phyloP scores from a whole-genome alignment of 1,139 yeast species.

The Scheffersomyces insectosa region DNA sequence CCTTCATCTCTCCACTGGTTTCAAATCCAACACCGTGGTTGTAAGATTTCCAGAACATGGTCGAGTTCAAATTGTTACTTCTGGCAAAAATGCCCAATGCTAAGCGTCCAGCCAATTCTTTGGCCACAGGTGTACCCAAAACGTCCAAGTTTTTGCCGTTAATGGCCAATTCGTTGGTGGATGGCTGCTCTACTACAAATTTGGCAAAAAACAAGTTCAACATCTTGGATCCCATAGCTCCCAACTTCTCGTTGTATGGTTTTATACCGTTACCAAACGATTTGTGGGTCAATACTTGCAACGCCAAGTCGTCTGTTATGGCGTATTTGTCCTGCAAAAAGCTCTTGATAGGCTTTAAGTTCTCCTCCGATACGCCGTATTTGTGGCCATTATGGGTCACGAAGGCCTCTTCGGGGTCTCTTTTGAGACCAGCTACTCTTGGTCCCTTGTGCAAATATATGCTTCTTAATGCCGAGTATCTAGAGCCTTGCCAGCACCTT shows the following conservation, averaged over 20 bases:
- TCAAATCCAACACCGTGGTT: slow-evolving; percentile 55
- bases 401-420: slow-evolving; percentile 68
- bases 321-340: slow-evolving; percentile 46
- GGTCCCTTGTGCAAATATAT: slow-evolving; percentile 53
- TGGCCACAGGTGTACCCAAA: slow-evolving; percentile 58
- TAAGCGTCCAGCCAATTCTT: slow-evolving; percentile 50
- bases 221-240: slow-evolving; percentile 75
- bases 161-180: slow-evolving; percentile 39
- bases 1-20: slow-evolving; percentile 54
- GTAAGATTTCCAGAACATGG: slow-evolving; percentile 74
- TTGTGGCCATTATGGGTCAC: slow-evolving; percentile 57
- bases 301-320: slow-evolving; percentile 55
- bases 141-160: slow-evolving; percentile 63
- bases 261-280: slow-evolving; percentile 89
- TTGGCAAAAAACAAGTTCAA: slow-evolving; percentile 61
- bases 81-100: slow-evolving; percentile 56
- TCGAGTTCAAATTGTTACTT: slow-evolving; percentile 45
- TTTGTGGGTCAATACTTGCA: slow-evolving; percentile 88
- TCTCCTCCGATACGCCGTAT: slow-evolving; percentile 56
- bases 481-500: too few relatives aligned
- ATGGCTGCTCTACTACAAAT: slow-evolving; percentile 41
- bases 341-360: slow-evolving; percentile 47
- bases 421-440: slow-evolving; percentile 71
- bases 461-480: slow-evolving; percentile 13
- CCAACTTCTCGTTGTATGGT: slow-evolving; percentile 85